phyloP scores from a whole-genome alignment of 2,329 filamentous ascomycete genomes.

The Fusarium solani-melongenae region DNA sequence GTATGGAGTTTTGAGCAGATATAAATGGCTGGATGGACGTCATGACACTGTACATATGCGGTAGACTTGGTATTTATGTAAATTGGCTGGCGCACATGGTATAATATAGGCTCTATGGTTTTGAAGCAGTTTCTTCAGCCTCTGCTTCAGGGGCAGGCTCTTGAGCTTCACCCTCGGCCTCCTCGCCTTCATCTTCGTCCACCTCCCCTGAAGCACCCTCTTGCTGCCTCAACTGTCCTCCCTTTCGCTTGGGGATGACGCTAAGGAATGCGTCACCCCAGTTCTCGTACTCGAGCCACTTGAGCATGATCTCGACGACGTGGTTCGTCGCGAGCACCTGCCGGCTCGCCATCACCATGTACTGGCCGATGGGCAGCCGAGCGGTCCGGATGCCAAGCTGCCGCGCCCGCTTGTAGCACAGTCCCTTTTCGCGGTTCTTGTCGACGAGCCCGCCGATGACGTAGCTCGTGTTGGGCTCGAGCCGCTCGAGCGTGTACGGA shows the following conservation, averaged over 20 bases:
- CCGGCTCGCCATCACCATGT: slow-evolving; percentile 88
- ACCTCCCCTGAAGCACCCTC: slow-evolving; percentile 37
- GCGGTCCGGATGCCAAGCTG: slow-evolving; percentile 85
- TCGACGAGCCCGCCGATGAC: slow-evolving; percentile 95
- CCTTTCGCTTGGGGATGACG: slow-evolving; percentile 92
- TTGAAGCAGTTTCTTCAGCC: slow-evolving; percentile 5
- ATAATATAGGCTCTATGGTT: slow-evolving; percentile 32
- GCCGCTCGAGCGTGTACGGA: slow-evolving; percentile 81
- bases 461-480: slow-evolving; percentile 91
- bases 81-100: slow-evolving; percentile 33
- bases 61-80: slow-evolving; percentile 31
- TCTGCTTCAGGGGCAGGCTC: slow-evolving; percentile 3
- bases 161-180: slow-evolving; percentile 38
- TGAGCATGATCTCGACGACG: slow-evolving; percentile 95
- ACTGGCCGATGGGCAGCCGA: slow-evolving; percentile 93
- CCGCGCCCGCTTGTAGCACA: slow-evolving; percentile 86
- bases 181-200: slow-evolving; percentile 41
- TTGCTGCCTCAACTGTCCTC: slow-evolving; percentile 71
- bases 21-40: slow-evolving; percentile 16
- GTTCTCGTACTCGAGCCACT: slow-evolving; percentile 89
- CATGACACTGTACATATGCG: slow-evolving; percentile 33
- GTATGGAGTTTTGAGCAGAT: slow-evolving; percentile 62
- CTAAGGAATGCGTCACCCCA: slow-evolving; percentile 91
- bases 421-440: slow-evolving; percentile 93
- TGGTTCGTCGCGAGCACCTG: slow-evolving; percentile 94